Conservation (phyloP, 1,139 yeast species). For the Hemisphaericaspora lyxosophila region DNA sequence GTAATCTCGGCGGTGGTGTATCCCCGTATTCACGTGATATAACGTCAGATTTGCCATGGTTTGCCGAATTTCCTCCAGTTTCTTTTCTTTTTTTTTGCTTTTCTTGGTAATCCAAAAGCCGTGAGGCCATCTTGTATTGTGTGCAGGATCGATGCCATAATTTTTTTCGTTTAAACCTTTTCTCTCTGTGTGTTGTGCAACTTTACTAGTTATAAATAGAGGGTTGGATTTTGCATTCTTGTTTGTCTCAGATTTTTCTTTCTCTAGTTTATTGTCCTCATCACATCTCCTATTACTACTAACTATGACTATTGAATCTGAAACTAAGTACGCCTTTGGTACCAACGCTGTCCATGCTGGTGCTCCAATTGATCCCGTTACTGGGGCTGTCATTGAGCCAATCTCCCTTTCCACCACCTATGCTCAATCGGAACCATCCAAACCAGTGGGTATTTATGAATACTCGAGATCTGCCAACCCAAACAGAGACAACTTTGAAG, state of each 20-base stretch:
- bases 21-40: not conserved
- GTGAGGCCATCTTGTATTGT: not conserved
- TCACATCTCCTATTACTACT: not conserved
- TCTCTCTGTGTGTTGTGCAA: too few relatives aligned
- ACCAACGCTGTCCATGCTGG: conserved; percentile 88
- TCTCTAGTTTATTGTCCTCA: not conserved
- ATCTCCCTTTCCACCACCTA: conserved; percentile 84
- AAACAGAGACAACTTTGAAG: conserved; percentile 80
- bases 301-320: conserved; percentile 24
- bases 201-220: too few relatives aligned
- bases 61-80: too few relatives aligned
- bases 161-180: not conserved
- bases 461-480: conserved; percentile 89
- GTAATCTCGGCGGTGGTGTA: not conserved
- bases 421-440: conserved; percentile 75
- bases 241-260: too few relatives aligned
- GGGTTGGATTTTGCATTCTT: too few relatives aligned
- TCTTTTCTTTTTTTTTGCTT: not conserved
- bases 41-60: not conserved
- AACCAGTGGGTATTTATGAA: conserved; percentile 78
- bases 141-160: conserved; percentile 1
- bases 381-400: conserved; percentile 89
- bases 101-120: not conserved
- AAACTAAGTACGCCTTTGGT: conserved; percentile 52
- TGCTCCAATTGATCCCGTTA: conserved; percentile 65